phyloP scores from a whole-genome alignment of 768 basidiomycete genomes.

The Leccinum barrowsii region DNA sequence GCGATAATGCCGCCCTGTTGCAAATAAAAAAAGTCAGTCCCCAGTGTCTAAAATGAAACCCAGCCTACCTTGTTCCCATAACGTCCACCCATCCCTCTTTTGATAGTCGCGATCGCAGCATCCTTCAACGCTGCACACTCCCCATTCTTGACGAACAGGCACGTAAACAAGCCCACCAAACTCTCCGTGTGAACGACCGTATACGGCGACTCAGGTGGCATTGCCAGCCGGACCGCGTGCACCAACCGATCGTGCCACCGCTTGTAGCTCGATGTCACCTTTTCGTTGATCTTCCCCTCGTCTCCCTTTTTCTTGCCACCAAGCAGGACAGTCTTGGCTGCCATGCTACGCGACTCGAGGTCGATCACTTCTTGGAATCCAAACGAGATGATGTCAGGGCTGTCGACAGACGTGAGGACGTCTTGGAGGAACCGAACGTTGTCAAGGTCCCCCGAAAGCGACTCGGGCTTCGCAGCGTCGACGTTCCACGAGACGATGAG shows the following conservation, averaged over 20 bases:
- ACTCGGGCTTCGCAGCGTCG: slow-evolving; percentile 81
- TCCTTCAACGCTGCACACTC: slow-evolving; percentile 62
- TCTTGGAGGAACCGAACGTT: slow-evolving; percentile 82
- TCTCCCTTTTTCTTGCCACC: slow-evolving; percentile 64
- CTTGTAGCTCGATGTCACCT: slow-evolving; percentile 83
- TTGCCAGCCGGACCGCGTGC: slow-evolving; percentile 65
- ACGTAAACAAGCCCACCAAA: slow-evolving; percentile 83
- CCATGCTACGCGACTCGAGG: slow-evolving; percentile 77
- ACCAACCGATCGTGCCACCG: slow-evolving; percentile 83
- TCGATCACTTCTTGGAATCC: slow-evolving; percentile 97
- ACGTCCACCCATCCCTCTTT: slow-evolving; percentile 87
- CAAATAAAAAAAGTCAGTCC: not conserved
- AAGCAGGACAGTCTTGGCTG: slow-evolving; percentile 86
- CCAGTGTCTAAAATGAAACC: not conserved
- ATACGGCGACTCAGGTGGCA: slow-evolving; percentile 75
- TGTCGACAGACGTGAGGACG: slow-evolving; percentile 64
- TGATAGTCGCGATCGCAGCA: slow-evolving; percentile 74
- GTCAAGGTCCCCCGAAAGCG: slow-evolving; percentile 58
- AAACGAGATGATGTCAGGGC: slow-evolving; percentile 87
- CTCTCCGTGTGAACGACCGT: slow-evolving; percentile 81
- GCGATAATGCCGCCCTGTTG: slow-evolving; percentile 87
- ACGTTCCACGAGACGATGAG: slow-evolving; percentile 92
- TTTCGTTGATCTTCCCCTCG: slow-evolving; percentile 57
- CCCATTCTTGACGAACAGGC: slow-evolving; percentile 67
- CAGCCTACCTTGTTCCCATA: slow-evolving; percentile 91